Percentiles rank a stretch among this genome's conserved stretches.
These are phyloP conservation scores for Podaxis carcinomalis DNA, from an alignment of 768 basidiomycete genomes.

Conservation along the genomic window DNA sequence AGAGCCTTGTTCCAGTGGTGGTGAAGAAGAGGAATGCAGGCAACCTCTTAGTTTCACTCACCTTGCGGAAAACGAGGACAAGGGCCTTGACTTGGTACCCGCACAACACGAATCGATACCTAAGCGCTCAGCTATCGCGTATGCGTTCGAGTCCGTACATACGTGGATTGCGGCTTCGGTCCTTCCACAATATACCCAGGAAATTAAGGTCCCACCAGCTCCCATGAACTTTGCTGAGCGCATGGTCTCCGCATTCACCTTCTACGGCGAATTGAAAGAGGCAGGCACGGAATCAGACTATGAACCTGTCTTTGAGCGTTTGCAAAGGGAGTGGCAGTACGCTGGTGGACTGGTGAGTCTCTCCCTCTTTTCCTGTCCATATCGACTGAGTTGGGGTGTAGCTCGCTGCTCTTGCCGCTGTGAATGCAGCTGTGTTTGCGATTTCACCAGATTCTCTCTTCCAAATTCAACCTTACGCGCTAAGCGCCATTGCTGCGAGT, in stretches of 20 bases:
- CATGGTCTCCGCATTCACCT: slow-evolving; percentile 45
- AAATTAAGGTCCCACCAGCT: slow-evolving; percentile 10
- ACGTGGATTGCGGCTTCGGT: slow-evolving; percentile 33
- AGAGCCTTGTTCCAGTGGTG: slow-evolving; percentile 23
- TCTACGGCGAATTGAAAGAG: slow-evolving; percentile 50
- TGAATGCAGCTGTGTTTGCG: slow-evolving; percentile 59
- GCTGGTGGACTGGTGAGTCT: slow-evolving; percentile 56
- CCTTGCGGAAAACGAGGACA: slow-evolving; percentile 20
- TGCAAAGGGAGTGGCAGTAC: slow-evolving; percentile 63
- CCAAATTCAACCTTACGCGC: slow-evolving; percentile 40
- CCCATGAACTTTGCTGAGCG: slow-evolving; percentile 24
- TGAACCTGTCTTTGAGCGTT: slow-evolving; percentile 41
- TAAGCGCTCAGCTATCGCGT: neutral
- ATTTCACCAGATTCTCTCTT: slow-evolving; percentile 53
- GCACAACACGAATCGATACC: neutral
- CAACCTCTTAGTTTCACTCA: slow-evolving; percentile 19
- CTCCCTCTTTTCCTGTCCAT: neutral
- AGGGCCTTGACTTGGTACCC: neutral
- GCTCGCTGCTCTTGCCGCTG: slow-evolving; percentile 58
- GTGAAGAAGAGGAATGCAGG: slow-evolving; percentile 20
- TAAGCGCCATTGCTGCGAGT: slow-evolving; percentile 50
- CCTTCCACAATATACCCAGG: slow-evolving; percentile 21
- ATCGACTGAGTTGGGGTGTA: slow-evolving; percentile 17
- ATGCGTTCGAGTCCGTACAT: neutral
- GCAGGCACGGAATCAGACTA: slow-evolving; percentile 45